Conservation (phyloP, 1,284 basidiomycete species). For the Fistulina hepatica region DNA sequence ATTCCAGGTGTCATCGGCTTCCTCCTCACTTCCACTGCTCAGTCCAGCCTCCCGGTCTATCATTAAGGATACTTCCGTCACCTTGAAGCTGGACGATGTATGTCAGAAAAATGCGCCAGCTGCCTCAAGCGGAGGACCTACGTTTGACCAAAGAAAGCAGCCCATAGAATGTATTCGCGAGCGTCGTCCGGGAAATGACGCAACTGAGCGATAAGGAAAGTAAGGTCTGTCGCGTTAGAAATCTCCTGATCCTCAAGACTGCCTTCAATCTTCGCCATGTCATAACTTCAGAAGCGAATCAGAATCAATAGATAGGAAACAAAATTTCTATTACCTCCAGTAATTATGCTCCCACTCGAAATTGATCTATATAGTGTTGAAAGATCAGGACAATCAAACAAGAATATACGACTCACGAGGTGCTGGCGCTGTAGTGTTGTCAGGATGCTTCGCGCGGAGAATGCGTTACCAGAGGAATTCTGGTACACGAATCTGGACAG, state of each 20-base stretch:
- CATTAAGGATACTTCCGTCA: slow-evolving; percentile 57
- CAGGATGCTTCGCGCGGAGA: slow-evolving; percentile 50
- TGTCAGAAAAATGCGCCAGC: slow-evolving; percentile 3
- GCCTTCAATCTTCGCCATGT: slow-evolving; percentile 44
- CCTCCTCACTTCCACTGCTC: slow-evolving; percentile 41
- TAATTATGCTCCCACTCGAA: slow-evolving; percentile 50
- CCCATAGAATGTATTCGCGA: slow-evolving; percentile 55
- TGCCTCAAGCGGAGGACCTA: slow-evolving; percentile 21
- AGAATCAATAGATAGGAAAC: slow-evolving; percentile 1
- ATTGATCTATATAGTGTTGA: slow-evolving; percentile 30
- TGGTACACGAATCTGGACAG: slow-evolving; percentile 45
- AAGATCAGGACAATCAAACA: slow-evolving; percentile 3
- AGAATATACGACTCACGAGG: slow-evolving; percentile 28
- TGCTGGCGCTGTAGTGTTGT: slow-evolving; percentile 47
- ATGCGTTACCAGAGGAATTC: slow-evolving; percentile 55
- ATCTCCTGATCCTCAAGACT: slow-evolving; percentile 39
- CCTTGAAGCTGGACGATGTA: slow-evolving; percentile 41
- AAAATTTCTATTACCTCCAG: slow-evolving; percentile 41
- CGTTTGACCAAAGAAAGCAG: slow-evolving; percentile 61
- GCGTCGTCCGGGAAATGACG: slow-evolving; percentile 53
- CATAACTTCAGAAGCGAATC: slow-evolving; percentile 23
- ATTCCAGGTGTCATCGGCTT: slow-evolving; percentile 41
- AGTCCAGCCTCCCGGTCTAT: slow-evolving; percentile 60
- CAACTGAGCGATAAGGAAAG: slow-evolving; percentile 49
- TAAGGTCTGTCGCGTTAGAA: slow-evolving; percentile 47